These are phyloP conservation scores for Diaporthe eres DNA, from an alignment of 2,329 filamentous ascomycete species.

Conservation along the genomic window DNA sequence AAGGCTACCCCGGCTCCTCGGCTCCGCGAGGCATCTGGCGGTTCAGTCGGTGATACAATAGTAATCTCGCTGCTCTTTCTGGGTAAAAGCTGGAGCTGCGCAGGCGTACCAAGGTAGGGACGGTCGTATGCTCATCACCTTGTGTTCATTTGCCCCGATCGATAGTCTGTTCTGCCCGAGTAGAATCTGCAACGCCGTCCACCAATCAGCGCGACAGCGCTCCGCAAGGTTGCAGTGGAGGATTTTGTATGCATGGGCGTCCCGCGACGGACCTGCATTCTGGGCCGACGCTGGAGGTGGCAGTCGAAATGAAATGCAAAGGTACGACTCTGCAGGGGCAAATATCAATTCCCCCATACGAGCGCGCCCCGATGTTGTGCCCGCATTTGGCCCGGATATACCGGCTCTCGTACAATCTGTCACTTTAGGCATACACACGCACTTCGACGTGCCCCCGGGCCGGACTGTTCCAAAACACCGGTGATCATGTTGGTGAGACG, in stretches of 20 bases:
- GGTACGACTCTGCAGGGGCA: conserved; percentile 1
- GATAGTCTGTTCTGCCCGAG: conserved; percentile 2
- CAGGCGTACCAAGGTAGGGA: neutral
- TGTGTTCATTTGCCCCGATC: conserved; percentile 21
- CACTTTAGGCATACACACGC: neutral
- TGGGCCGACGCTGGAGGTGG: conserved; percentile 6
- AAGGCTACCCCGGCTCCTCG: neutral
- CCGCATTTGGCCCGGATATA: conserved; percentile 5
- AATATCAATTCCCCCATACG: neutral
- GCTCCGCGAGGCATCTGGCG: neutral
- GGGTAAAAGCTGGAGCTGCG: conserved; percentile 16
- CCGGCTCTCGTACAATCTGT: conserved; percentile 2
- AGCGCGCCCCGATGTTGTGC: neutral
- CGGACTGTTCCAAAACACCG: neutral
- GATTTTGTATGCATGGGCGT: conserved; percentile 22
- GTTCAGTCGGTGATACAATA: conserved; percentile 3
- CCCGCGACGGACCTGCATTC: conserved; percentile 27
- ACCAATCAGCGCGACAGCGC: neutral
- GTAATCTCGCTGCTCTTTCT: conserved; percentile 20
- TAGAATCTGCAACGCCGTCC: neutral
- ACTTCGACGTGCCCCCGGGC: neutral
- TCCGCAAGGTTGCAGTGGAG: conserved; percentile 28
- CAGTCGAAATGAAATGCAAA: neutral
- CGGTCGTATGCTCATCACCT: conserved; percentile 9
- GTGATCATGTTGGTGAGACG: neutral